These are phyloP conservation scores for Vairimorpha necatrix DNA, from an alignment of 371 early-diverging fungal genomes.

Conservation along the genomic window DNA sequence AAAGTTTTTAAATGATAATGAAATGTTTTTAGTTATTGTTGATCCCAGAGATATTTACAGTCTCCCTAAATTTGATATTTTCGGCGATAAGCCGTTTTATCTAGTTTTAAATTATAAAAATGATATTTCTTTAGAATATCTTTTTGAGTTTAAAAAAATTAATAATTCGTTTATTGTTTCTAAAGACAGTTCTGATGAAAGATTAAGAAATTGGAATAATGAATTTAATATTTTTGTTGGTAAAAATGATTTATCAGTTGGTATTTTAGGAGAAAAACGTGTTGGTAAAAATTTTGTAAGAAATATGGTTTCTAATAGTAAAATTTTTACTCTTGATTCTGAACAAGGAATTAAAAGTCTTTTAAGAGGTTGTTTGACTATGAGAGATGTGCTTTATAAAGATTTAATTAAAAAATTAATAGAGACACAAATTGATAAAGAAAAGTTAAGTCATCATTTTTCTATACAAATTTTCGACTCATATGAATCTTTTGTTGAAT, in stretches of 20 bases:
- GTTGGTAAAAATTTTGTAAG: slow-evolving; percentile 7
- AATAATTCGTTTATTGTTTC: not conserved
- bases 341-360: not conserved
- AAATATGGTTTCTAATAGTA: not conserved
- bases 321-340: not conserved
- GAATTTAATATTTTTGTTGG: not conserved
- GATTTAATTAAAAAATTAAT: not conserved
- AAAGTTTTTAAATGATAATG: not conserved
- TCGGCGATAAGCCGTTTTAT: not conserved
- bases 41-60: slow-evolving; percentile 5
- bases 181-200: not conserved
- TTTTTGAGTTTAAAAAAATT: not conserved
- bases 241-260: not conserved
- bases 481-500: not conserved
- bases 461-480: not conserved
- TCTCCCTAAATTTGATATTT: not conserved
- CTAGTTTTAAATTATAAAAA: slow-evolving; percentile 1
- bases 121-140: not conserved
- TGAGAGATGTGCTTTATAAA: not conserved
- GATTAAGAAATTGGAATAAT: not conserved
- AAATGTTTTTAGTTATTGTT: not conserved
- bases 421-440: not conserved
- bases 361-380: not conserved
- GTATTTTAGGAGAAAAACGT: not conserved
- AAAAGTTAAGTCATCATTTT: not conserved